These are phyloP conservation scores for Boletales sp. DNA, from an alignment of 768 basidiomycete species.

Conservation along the genomic window DNA sequence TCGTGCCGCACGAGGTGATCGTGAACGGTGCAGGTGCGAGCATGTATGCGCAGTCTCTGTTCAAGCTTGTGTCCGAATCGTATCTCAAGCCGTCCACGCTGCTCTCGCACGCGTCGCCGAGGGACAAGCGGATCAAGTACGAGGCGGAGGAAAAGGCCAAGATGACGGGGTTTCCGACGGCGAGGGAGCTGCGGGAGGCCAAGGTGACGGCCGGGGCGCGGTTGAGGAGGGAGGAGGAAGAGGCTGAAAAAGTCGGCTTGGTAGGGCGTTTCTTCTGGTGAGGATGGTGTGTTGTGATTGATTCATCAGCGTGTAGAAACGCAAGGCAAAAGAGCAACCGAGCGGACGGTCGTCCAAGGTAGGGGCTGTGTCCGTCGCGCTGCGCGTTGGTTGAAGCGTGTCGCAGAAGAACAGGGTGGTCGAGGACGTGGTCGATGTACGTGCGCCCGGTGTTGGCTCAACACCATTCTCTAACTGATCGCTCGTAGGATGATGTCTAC, in stretches of 20 bases:
- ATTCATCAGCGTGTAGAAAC: slow-evolving; percentile 49
- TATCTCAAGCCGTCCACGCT: slow-evolving; percentile 80
- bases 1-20: not conserved
- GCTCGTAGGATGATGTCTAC: slow-evolving; percentile 59
- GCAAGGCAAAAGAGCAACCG: slow-evolving; percentile 47
- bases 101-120: slow-evolving; percentile 74
- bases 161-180: slow-evolving; percentile 72
- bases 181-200: slow-evolving; percentile 72
- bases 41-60: slow-evolving; percentile 57
- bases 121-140: slow-evolving; percentile 77
- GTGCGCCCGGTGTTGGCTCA: slow-evolving; percentile 18
- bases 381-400: slow-evolving; percentile 15
- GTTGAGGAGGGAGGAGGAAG: slow-evolving; percentile 66
- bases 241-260: slow-evolving; percentile 68
- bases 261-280: slow-evolving; percentile 39
- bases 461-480: not conserved
- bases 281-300: slow-evolving; percentile 1
- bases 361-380: slow-evolving; percentile 2
- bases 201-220: slow-evolving; percentile 64
- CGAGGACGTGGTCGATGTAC: slow-evolving; percentile 65
- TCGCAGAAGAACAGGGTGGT: slow-evolving; percentile 42
- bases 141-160: slow-evolving; percentile 75
- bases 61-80: slow-evolving; percentile 65
- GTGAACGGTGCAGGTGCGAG: slow-evolving; percentile 23
- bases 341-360: slow-evolving; percentile 55